A percentile compares a stretch with the other conserved stretches of the same genome.
Conservation (phyloP, 352 stramenopile species). For the Peronospora belbahrii region DNA sequence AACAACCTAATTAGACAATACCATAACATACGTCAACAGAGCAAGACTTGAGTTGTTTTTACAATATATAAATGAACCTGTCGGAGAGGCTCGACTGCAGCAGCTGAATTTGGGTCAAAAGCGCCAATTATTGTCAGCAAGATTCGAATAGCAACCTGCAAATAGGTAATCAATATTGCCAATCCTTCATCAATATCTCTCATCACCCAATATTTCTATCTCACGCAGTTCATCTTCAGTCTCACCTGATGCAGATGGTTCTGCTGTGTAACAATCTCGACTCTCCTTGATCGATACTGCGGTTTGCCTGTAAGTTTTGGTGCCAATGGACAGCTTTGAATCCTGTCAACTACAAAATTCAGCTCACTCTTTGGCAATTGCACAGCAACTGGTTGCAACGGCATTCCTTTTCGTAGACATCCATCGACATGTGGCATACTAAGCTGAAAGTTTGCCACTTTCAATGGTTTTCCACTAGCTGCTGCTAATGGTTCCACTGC, state of each 20-base stretch:
- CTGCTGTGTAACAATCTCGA: constrained; percentile 49
- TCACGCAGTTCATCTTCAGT: background rate
- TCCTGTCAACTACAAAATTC: constrained; percentile 78
- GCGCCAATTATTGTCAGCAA: constrained; percentile 45
- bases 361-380: constrained; percentile 81
- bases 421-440: constrained; percentile 86
- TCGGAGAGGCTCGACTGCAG: constrained; percentile 44
- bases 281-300: constrained; percentile 52
- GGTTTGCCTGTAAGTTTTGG: constrained; percentile 41
- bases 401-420: constrained; percentile 77
- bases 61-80: constrained; percentile 36
- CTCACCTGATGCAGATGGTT: constrained; percentile 75
- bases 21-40: background rate
- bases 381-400: constrained; percentile 51
- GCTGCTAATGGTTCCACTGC: constrained; percentile 39
- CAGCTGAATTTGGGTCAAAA: constrained; percentile 45
- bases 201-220: background rate
- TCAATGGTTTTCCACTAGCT: constrained; percentile 48
- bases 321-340: constrained; percentile 61
- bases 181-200: background rate
- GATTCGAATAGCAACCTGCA: constrained; percentile 63
- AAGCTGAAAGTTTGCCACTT: constrained; percentile 80
- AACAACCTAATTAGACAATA: constrained; percentile 37
- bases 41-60: background rate
- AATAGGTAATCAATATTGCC: background rate